A percentile compares a stretch with the other conserved stretches of the same genome.
Evolutionary conservation across 139 green algal species (phyloP).

Genomic region (Closterium sp.): DNA sequence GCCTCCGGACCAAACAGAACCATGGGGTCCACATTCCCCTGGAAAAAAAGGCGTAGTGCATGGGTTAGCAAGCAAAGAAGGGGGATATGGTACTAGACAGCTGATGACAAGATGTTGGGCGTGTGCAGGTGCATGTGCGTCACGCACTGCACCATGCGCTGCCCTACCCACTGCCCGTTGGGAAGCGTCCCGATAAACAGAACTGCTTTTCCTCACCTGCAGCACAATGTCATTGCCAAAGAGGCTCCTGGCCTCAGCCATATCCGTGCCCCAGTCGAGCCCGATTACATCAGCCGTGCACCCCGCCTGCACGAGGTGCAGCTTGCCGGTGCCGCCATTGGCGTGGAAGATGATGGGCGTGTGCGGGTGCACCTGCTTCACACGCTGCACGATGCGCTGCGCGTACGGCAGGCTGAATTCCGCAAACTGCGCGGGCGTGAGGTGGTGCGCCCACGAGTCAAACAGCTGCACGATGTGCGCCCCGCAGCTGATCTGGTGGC

Average conservation of each 20-base stretch:
- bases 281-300: slow-evolving; percentile 81
- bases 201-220: slow-evolving; percentile 53
- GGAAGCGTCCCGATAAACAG: too few species aligned
- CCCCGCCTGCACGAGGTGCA: slow-evolving; percentile 52
- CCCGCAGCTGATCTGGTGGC: slow-evolving; percentile 91
- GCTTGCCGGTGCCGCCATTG: slow-evolving; percentile 91
- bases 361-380: slow-evolving; percentile 73
- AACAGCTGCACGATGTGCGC: slow-evolving; percentile 93
- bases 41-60: not conserved
- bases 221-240: slow-evolving; percentile 61
- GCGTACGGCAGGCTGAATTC: slow-evolving; percentile 93
- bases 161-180: too few species aligned
- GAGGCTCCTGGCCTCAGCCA: slow-evolving; percentile 64
- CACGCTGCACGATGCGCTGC: slow-evolving; percentile 72
- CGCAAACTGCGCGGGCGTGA: slow-evolving; percentile 81
- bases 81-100: not conserved
- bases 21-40: slow-evolving; percentile 94
- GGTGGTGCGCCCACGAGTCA: slow-evolving; percentile 96
- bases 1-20: slow-evolving; percentile 80
- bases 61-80: not conserved
- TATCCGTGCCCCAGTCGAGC: slow-evolving; percentile 86
- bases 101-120: not conserved
- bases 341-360: slow-evolving; percentile 95
- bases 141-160: too few species aligned
- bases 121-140: too few species aligned